Base-by-base conservation (phyloP, 768 basidiomycete species). In the Grammothele lineata region DNA sequence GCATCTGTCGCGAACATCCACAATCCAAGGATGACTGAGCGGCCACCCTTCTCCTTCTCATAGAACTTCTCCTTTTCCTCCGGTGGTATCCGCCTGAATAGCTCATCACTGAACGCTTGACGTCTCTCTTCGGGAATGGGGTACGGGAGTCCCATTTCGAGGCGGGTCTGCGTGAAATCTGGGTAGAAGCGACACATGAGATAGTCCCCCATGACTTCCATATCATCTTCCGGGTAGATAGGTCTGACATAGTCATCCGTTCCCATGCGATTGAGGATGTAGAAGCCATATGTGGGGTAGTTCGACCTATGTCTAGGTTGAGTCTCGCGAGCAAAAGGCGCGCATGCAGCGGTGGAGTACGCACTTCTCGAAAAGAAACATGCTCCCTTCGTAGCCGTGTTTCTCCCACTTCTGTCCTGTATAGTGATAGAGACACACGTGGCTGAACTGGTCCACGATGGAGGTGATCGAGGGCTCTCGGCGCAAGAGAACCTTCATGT, bases 331-430 rank as follows among this genome's bases (percentile, higher is more conserved):
- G n/a, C n/a, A n/a, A n/a, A n/a, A n/a, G n/a, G n/a, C n/a, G n/a
- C n/a, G n/a, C 26, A 33, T 25, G 18, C n/a, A 35, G 2, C 10
- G 17, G 26, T 17, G 12, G 23, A 30, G 23, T 37, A 71, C 78
- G 55, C 56, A 89, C 88, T 88, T 74, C 69, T 92, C 88, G 58
- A 86, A 89, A 55, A 92, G 70, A 67, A 92, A 92, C 81, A 92
- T 88, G 67, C 79, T 85, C n/a, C 89, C 90, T 63, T 92, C 89
- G 61, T 67, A 86, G 35, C 88, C 88, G 50, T 85, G 78, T 65
- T 89, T 90, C 65, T 82, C 80, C 89, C 89, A 92, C 60, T 80
- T 83, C 57, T 75, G 59, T 6, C 74, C 85, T 55, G 87, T 81
- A 60, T 82, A 76, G 60, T 85, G 81, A 57, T 90, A 89, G 44